Percentiles rank a stretch among this genome's conserved stretches.
Evolutionary conservation across 2,329 filamentous ascomycete genomes (phyloP).

Genomic region (Boeremia lycopersici): DNA sequence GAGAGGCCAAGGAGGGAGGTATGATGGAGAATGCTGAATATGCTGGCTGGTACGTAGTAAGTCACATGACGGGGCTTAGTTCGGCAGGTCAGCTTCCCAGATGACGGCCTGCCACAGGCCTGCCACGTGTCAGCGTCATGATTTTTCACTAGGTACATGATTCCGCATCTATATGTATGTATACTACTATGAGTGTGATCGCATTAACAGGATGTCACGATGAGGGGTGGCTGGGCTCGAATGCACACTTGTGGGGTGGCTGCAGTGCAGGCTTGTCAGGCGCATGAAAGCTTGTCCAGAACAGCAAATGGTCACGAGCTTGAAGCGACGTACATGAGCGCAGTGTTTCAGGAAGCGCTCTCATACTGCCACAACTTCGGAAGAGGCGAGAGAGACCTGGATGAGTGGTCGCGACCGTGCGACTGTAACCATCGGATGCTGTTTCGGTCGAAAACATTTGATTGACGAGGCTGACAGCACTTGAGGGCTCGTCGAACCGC

Average conservation of each 20-base stretch:
- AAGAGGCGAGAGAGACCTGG: background rate
- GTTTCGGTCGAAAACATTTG: background rate
- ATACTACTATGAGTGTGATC: too few species aligned
- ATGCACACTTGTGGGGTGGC: background rate
- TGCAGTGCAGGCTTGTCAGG: conserved; percentile 13
- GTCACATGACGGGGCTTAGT: too few species aligned
- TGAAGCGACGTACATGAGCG: conserved; percentile 13
- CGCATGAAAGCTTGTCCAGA: conserved; percentile 24
- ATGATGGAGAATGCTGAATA: too few species aligned
- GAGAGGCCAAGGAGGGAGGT: too few species aligned
- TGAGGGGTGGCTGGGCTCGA: background rate
- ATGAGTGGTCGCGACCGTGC: conserved; percentile 1
- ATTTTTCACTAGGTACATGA: too few species aligned
- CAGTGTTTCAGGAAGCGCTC: conserved; percentile 31
- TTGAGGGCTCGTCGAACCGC: conserved; percentile 7
- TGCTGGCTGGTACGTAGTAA: too few species aligned
- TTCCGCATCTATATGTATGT: too few species aligned
- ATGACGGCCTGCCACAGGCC: too few species aligned
- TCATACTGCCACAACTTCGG: conserved; percentile 3
- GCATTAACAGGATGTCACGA: background rate
- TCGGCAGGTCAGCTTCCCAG: too few species aligned
- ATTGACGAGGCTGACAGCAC: conserved; percentile 13
- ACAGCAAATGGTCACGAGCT: conserved; percentile 25
- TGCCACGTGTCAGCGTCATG: too few species aligned
- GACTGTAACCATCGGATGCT: conserved; percentile 2